Conservation (phyloP, 2,329 filamentous ascomycete species). For the Graphilbum sp. region DNA sequence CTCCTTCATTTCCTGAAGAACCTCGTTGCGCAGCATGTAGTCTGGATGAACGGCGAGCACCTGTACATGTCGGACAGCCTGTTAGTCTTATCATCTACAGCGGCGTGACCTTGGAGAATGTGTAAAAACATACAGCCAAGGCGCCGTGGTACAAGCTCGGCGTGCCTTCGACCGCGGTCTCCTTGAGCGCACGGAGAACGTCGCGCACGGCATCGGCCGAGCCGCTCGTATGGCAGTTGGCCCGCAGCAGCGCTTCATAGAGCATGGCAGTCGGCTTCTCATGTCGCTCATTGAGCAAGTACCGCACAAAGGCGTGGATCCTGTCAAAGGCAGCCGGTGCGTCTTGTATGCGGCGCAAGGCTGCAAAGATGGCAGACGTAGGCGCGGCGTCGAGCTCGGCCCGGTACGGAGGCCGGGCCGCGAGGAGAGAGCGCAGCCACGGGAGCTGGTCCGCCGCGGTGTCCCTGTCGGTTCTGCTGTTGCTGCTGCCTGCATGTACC, state of each 20-base stretch:
- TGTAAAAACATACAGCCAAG: slow-evolving; percentile 46
- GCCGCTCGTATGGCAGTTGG: slow-evolving; percentile 51
- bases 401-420: slow-evolving; percentile 5
- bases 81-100: too few relatives aligned
- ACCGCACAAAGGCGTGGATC: slow-evolving; percentile 32
- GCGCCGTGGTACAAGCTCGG: slow-evolving; percentile 53
- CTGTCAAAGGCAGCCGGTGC: slow-evolving; percentile 18
- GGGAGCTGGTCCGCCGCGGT: not conserved
- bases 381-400: slow-evolving; percentile 5
- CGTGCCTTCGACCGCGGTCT: slow-evolving; percentile 44
- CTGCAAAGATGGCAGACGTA: slow-evolving; percentile 14
- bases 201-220: slow-evolving; percentile 45
- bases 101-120: too few relatives aligned
- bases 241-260: slow-evolving; percentile 61
- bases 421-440: slow-evolving; percentile 3
- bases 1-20: slow-evolving; percentile 58
- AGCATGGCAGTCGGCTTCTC: slow-evolving; percentile 40
- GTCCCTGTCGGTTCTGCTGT: not conserved
- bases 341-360: slow-evolving; percentile 23
- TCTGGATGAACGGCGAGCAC: slow-evolving; percentile 73
- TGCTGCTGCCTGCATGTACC: not conserved
- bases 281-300: slow-evolving; percentile 38
- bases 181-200: slow-evolving; percentile 59
- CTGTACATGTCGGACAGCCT: too few relatives aligned
- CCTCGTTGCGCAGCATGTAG: slow-evolving; percentile 54